Evolutionary conservation across 73 alveolate genomes (phyloP), one percentile per base, ranked within the genome.

Genomic region (Paramecium sonneborni): DNA sequence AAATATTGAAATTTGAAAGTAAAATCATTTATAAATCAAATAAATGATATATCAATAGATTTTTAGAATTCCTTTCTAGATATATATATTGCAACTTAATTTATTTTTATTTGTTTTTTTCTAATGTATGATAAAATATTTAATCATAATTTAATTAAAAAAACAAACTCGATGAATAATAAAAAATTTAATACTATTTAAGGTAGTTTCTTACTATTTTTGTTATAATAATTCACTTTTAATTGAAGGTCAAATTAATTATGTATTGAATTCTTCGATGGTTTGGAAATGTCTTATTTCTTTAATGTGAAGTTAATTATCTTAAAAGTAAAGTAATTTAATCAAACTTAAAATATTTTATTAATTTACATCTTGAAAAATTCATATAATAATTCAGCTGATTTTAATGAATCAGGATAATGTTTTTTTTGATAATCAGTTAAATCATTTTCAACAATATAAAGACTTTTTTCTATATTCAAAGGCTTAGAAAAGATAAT

Each of bases 401-500:
- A 21, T 15, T 74, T 37, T 28, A 30, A 11, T 37, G 87, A 32
- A 34, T 74, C 32, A 74, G 87, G 87, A 37, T 34, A 74, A 1
- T 35, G 7, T 37, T 34, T 39, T 18, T 74, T 74, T 74, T 74
- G 24, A 74, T 34, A 74, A 15, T 37, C 87, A 10, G 20, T 39
- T 10, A 74, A n/a, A 23, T 74, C 87, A 34, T 3, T 10, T 6
- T 37, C n/a, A 28, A 74, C 67, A 21, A 74, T 74, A 21, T 28
- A 28, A 4, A 74, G n/a, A 3, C 37, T 74, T 39, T 34, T 34
- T 74, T 28, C 37, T 3, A 74, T 20, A 74, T 74, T 74, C 9
- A 74, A 23, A 37, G 87, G 87, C 20, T 74, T 74, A 5, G 87
- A 74, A 18, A 28, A 74, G 37, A 74, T 35, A 20, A 74, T 74